These are phyloP conservation scores for Pseudogymnoascus pannorum DNA, from an alignment of 2,329 filamentous ascomycete species.

Conservation along the genomic window DNA sequence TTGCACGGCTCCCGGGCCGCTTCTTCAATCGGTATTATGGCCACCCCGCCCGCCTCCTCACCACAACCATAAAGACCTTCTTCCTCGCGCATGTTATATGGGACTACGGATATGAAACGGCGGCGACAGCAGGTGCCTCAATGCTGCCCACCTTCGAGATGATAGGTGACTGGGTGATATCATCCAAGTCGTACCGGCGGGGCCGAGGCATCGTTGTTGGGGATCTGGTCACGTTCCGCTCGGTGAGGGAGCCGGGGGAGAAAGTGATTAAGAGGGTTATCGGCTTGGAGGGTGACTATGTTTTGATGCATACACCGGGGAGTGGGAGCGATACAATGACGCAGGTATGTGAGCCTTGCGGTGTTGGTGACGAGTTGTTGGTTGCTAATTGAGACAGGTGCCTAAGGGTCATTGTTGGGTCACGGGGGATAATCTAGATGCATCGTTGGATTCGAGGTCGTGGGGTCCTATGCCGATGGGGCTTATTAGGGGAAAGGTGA, in stretches of 20 bases:
- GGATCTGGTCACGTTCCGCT: conserved; percentile 72
- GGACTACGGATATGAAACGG: conserved; percentile 56
- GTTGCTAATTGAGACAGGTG: conserved; percentile 47
- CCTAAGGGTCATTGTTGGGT: conserved; percentile 90
- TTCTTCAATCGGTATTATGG: conserved; percentile 14
- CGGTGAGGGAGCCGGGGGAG: conserved; percentile 56
- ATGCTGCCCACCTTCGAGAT: conserved; percentile 82
- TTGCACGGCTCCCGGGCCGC: background rate
- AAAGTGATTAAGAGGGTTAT: conserved; percentile 62
- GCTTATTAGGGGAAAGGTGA: conserved; percentile 74
- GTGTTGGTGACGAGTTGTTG: conserved; percentile 6
- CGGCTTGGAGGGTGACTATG: conserved; percentile 53
- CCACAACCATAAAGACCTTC: conserved; percentile 41
- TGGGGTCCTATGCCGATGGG: conserved; percentile 84
- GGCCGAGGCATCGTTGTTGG: conserved; percentile 68
- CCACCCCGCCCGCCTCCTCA: conserved; percentile 31
- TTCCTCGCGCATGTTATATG: conserved; percentile 43
- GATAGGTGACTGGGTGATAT: conserved; percentile 59
- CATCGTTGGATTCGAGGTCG: conserved; percentile 76
- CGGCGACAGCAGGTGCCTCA: conserved; percentile 61
- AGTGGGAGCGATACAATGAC: conserved; percentile 43
- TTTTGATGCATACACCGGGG: conserved; percentile 56
- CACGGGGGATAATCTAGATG: conserved; percentile 77
- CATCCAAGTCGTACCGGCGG: conserved; percentile 58
- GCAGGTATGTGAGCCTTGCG: conserved; percentile 35